phyloP scores from a whole-genome alignment of 73 alveolate species.

The Breviolum minutum region DNA sequence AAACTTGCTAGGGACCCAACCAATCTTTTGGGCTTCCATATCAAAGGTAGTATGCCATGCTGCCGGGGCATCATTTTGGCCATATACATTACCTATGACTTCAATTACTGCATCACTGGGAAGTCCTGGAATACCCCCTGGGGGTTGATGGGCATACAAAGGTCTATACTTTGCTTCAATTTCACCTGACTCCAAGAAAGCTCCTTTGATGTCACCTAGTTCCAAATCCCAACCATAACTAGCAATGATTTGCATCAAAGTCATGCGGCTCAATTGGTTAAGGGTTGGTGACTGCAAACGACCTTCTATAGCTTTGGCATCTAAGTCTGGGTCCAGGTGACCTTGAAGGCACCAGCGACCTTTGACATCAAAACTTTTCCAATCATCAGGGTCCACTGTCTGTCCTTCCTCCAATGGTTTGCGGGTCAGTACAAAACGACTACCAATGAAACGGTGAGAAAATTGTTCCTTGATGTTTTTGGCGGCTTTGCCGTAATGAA shows the following conservation, averaged over 20 bases:
- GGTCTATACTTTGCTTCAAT: not conserved
- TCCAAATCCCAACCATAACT: not conserved
- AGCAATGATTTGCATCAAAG: not conserved
- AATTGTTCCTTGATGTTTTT: not conserved
- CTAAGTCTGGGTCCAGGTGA: not conserved
- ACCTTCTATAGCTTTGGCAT: not conserved
- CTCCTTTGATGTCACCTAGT: not conserved
- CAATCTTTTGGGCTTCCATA: not conserved
- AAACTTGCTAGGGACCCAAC: not conserved
- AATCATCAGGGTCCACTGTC: not conserved
- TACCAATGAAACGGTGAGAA: not conserved
- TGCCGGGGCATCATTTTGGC: not conserved
- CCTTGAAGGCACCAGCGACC: not conserved
- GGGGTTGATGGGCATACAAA: not conserved
- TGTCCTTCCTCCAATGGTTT: not conserved
- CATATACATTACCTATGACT: not conserved
- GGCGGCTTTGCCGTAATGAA: not conserved
- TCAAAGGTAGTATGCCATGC: constrained; percentile 13
- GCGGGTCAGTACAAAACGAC: not conserved
- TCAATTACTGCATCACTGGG: not conserved
- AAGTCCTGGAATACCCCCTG: not conserved
- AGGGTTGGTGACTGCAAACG: not conserved
- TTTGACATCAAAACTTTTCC: not conserved
- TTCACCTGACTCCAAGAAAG: not conserved
- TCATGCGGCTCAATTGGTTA: not conserved